Base-by-base conservation (phyloP, 2,329 filamentous ascomycete species). In the Decorospora gaudefroyi region DNA sequence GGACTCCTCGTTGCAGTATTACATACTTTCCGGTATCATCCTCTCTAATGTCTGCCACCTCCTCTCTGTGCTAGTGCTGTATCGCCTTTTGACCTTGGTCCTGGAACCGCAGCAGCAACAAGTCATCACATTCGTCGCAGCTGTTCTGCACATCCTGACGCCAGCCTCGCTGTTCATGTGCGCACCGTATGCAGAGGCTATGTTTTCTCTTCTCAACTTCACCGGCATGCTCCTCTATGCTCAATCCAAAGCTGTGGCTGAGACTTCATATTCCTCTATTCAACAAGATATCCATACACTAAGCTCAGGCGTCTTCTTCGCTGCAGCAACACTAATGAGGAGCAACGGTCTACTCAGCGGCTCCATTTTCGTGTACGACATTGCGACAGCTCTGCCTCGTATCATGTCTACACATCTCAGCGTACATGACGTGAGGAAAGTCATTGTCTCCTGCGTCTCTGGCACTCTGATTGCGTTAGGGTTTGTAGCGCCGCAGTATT, bases 161-260 rank as follows among this genome's bases (percentile, higher is more conserved):
- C 92, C 93, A 0, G 93, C 88, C 0, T 92, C 92, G 0, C 72
- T 96, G 2, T 97, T 99, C 65, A 80, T 99, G 12, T 91, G 87
- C 0, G 86, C 91, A 0, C 90, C 92, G 0, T 95, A 93, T 68
- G 80, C 83, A 7, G 93, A 99, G 73, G 83, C 87, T 51, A 69
- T 85, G 0, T 96, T 90, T 69, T 84, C 92, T 0, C 76, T 88
- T 15, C 74, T 96, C 22, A 87, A 87, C 27, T 88, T 96, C 59
- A 57, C 78, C 0, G 93, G 90, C 1, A 84, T 84, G 60, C 77
- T 87, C 19, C 67, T 86, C 33, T 93, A 92, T 65, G 80, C 81
- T 1, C 75, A 77, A 30, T 74, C 60, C 27, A 61, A 34, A 26
- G 53, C 30, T 22, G 41, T 39, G 18, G 41, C 23, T 30, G 33